These are phyloP conservation scores for Isatis lusitanica DNA, from an alignment of 441 rosid species.

Conservation along the genomic window DNA sequence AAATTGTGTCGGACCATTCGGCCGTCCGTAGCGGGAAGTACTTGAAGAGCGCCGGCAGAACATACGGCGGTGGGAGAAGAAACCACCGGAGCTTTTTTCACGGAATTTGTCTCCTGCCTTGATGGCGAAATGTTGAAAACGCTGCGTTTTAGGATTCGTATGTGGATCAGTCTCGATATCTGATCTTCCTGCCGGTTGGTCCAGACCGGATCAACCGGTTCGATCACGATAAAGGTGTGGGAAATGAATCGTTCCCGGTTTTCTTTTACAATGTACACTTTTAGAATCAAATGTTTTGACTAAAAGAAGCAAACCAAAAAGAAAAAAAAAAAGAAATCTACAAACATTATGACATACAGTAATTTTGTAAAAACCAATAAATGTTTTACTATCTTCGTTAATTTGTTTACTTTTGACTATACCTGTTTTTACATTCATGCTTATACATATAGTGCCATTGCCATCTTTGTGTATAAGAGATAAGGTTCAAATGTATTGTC, in stretches of 20 bases:
- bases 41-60: not conserved
- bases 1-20: not conserved
- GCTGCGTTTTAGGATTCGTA: not conserved
- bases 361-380: not conserved
- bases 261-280: not conserved
- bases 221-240: not conserved
- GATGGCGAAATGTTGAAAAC: not conserved
- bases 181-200: not conserved
- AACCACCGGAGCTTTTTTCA: conserved; percentile 12
- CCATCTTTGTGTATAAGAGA: not conserved
- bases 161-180: not conserved
- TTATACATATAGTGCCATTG: not conserved
- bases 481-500: not conserved
- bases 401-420: not conserved
- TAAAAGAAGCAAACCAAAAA: not conserved
- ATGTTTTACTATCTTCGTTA: not conserved
- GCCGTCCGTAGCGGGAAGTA: not conserved
- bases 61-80: conserved; percentile 21
- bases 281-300: not conserved
- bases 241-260: not conserved
- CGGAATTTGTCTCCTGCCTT: not conserved
- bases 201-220: not conserved
- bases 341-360: not conserved
- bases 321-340: not conserved
- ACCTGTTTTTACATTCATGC: too few species aligned